Evolutionary conservation across 2,329 filamentous ascomycete genomes (phyloP), one percentile per base, ranked within the genome.

Genomic region (Cladophialophora exuberans): DNA sequence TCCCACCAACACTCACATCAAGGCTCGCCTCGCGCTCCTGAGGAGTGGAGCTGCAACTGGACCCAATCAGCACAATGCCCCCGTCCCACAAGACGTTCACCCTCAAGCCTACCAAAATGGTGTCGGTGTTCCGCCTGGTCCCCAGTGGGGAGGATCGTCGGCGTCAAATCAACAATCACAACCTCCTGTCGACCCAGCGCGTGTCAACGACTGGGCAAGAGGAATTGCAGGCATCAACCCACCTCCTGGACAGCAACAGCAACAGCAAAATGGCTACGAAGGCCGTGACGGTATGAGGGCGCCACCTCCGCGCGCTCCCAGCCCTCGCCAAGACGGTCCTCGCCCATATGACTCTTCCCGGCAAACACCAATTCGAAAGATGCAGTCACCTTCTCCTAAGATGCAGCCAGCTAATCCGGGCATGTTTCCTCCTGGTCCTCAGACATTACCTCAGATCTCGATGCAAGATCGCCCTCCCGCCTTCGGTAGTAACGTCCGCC

Each of bases 81-180:
- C 93, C n/a, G 84, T 94, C 65, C 93, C 94, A 6, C 93, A 96
- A 67, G 94, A 99, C 72, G 91, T 97, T 18, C 92, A 97, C 70
- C 93, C 93, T 45, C 90, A 96, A 68, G 89, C 92, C 5, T 97
- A 97, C 67, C 91, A 96, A 72, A 83, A 86, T 43, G 89, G 88
- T 36, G 87, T 94, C 50, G 88, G 89, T 62, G 90, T 89, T 9
- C 90, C 90, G 55, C 89, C 90, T 48, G 88, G 87, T 47, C 92
- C 91, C 61, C 89, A 95, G 70, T 97, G 93, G 93, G 89, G 89
- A 60, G 88, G 86, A 55, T 89, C 90, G 44, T 83, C 85, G 58
- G 71, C 71, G 13, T 52, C 54, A 66, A 69, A 44, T 13, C 62
- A 62, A 48, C 61, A 56, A 43, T 30, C 73, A 69, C 26, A 63